Percentiles rank a stretch among this genome's conserved stretches.
Conservation (phyloP, 768 basidiomycete genomes). For the Tylopilus subfusipes region DNA sequence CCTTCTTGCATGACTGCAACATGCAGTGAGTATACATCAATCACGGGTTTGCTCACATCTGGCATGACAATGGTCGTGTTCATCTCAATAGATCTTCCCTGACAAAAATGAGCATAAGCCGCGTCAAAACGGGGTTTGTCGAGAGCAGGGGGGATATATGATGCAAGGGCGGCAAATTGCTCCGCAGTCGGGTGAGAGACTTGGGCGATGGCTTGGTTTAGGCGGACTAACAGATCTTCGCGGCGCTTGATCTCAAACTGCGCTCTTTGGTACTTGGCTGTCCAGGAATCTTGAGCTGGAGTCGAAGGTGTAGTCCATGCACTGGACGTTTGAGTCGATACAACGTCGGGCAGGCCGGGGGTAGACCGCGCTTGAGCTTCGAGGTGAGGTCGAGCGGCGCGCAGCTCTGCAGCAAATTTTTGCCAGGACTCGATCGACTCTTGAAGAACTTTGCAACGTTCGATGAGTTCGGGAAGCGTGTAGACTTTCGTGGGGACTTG, state of each 20-base stretch:
- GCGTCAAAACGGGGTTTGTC: constrained; percentile 28
- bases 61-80: constrained; percentile 31
- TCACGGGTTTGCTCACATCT: constrained; percentile 21
- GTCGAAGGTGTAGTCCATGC: neutral
- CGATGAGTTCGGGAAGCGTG: constrained; percentile 26
- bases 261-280: constrained; percentile 19
- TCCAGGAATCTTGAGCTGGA: constrained; percentile 20
- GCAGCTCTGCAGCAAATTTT: constrained; percentile 18
- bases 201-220: constrained; percentile 29
- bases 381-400: constrained; percentile 12
- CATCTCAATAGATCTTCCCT: constrained; percentile 23
- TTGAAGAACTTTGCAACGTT: constrained; percentile 23
- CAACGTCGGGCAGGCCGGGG: neutral
- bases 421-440: constrained; percentile 27
- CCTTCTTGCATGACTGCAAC: constrained; percentile 33
- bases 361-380: constrained; percentile 4
- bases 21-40: constrained; percentile 31
- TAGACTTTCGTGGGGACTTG: constrained; percentile 21
- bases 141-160: constrained; percentile 28
- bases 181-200: constrained; percentile 21
- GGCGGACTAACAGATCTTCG: constrained; percentile 25
- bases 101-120: constrained; percentile 28
- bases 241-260: constrained; percentile 32
- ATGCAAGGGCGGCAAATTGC: constrained; percentile 24
- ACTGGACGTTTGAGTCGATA: neutral